These are phyloP conservation scores for Ustilago vetiveriae DNA, from an alignment of 1,284 basidiomycete genomes.

Conservation along the genomic window DNA sequence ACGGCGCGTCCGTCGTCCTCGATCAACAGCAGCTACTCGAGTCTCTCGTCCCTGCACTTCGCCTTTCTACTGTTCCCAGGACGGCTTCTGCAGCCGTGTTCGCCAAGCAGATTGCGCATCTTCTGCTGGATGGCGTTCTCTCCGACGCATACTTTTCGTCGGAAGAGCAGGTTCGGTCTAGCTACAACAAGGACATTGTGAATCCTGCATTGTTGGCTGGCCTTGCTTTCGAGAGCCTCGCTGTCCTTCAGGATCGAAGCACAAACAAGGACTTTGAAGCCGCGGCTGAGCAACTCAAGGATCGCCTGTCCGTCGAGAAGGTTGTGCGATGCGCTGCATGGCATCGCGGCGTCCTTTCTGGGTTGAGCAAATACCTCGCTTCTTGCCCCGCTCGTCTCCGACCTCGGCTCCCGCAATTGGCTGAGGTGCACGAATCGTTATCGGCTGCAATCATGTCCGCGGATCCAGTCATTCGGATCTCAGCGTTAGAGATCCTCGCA, in stretches of 20 bases:
- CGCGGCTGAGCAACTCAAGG: conserved; percentile 20
- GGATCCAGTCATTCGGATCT: conserved; percentile 48
- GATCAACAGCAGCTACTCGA: conserved; percentile 18
- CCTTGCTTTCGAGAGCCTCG: conserved; percentile 34
- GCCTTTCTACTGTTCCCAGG: conserved; percentile 30
- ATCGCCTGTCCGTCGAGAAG: conserved; percentile 12
- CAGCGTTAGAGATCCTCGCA: conserved; percentile 52
- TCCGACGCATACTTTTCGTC: conserved; percentile 19
- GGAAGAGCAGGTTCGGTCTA: conserved; percentile 11
- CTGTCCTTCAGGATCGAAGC: conserved; percentile 34
- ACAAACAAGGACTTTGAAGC: conserved; percentile 18
- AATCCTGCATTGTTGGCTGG: conserved; percentile 39
- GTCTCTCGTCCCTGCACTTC: conserved; percentile 41
- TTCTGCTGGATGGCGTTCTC: conserved; percentile 32
- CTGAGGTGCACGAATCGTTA: conserved; percentile 25
- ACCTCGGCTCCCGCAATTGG: conserved; percentile 28
- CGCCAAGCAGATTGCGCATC: conserved; percentile 18
- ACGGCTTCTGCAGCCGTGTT: conserved; percentile 16
- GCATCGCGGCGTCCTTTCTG: conserved; percentile 34
- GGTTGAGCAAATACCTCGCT: conserved; percentile 36
- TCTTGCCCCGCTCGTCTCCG: conserved; percentile 22
- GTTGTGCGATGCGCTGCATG: conserved; percentile 38
- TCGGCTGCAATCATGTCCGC: conserved; percentile 39
- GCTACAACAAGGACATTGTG: conserved; percentile 33
- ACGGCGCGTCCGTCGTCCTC: not conserved